Evolutionary conservation across 176 grass and related monocot genomes (phyloP), one percentile per base, ranked within the genome.

Genomic region (Oryza officinalis): DNA sequence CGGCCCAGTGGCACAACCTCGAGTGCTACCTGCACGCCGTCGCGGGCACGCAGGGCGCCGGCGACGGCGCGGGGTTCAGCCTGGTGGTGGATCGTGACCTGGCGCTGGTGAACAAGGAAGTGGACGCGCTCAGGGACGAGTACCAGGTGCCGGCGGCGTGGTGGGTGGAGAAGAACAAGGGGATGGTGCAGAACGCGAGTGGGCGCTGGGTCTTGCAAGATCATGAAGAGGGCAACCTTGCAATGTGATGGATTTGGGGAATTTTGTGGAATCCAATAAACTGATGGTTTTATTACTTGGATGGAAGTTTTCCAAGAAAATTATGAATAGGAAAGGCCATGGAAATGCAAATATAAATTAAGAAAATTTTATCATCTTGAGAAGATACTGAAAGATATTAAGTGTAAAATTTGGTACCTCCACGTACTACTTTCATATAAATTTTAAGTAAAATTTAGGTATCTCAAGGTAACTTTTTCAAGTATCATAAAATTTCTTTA

Each of bases 11-110:
- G 93, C 93, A 99, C 90, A 87, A 81, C 82, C 82, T 96, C 50
- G 93, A 99, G 89, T 81, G 86, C 33, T 96, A 94, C 87, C 30
- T 99, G 77, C 96, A 96, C 83, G 93, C 57, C 60, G 83, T 94
- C 69, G 96, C 93, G 2, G 96, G 96, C 28, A 84, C 88, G 31
- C 89, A 90, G 37, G 91, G 93, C 63, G 75, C 78, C 18, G 52
- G 66, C 14, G 75, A 69, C 44, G 47, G 31, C 6, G 82, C 26
- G 2, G 75, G 85, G 66, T 96, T 99, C 80, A 11, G 33, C 33
- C 14, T 99, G 47, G 85, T 33, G 49, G 86, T 99, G 8, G 87
- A 96, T 7, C 85, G 93, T 37, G 93, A 99, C 77, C 9, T 99
- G 46, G 93, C 93, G 50, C 87, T 96, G 25, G 80, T 92, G 31